These are phyloP conservation scores for Corinectria fuckeliana DNA, from an alignment of 2,329 filamentous ascomycete species.

Conservation along the genomic window DNA sequence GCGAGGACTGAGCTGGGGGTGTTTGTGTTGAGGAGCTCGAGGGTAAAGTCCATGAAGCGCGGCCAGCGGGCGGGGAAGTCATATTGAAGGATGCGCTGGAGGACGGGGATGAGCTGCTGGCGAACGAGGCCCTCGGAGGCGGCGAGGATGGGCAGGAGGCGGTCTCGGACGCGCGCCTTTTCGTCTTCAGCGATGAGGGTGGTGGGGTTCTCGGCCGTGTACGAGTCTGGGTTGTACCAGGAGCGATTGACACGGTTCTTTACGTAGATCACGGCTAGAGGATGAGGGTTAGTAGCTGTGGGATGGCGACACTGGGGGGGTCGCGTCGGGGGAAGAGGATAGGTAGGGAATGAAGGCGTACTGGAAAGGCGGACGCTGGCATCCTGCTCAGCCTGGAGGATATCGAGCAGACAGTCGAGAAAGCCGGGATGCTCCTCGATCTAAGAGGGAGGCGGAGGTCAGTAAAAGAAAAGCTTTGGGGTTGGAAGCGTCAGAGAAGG, in stretches of 20 bases:
- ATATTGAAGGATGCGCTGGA: slow-evolving; percentile 94
- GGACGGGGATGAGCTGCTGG: slow-evolving; percentile 89
- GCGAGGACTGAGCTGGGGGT: slow-evolving; percentile 88
- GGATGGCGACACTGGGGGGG: slow-evolving; percentile 35
- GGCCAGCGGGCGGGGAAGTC: slow-evolving; percentile 97
- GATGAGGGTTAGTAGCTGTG: slow-evolving; percentile 23
- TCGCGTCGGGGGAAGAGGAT: slow-evolving; percentile 16
- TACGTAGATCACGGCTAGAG: slow-evolving; percentile 88
- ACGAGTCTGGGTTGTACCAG: slow-evolving; percentile 82
- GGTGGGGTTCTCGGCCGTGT: slow-evolving; percentile 60
- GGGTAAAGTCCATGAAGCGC: slow-evolving; percentile 89
- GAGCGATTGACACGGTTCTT: slow-evolving; percentile 96
- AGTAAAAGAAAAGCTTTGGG: slow-evolving; percentile 17
- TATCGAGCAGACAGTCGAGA: slow-evolving; percentile 86
- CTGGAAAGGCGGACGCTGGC: slow-evolving; percentile 84
- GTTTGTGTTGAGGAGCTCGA: slow-evolving; percentile 86
- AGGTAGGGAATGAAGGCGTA: slow-evolving; percentile 56
- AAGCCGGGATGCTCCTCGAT: slow-evolving; percentile 92
- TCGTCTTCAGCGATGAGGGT: slow-evolving; percentile 85
- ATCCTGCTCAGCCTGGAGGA: slow-evolving; percentile 88
- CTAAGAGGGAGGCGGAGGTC: slow-evolving; percentile 53
- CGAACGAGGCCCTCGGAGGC: slow-evolving; percentile 81
- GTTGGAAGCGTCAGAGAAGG: not conserved
- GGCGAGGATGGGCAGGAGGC: slow-evolving; percentile 87
- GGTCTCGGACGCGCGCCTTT: slow-evolving; percentile 84